These are phyloP conservation scores for Lachancea cidri DNA, from an alignment of 805 yeast species.

Conservation along the genomic window DNA sequence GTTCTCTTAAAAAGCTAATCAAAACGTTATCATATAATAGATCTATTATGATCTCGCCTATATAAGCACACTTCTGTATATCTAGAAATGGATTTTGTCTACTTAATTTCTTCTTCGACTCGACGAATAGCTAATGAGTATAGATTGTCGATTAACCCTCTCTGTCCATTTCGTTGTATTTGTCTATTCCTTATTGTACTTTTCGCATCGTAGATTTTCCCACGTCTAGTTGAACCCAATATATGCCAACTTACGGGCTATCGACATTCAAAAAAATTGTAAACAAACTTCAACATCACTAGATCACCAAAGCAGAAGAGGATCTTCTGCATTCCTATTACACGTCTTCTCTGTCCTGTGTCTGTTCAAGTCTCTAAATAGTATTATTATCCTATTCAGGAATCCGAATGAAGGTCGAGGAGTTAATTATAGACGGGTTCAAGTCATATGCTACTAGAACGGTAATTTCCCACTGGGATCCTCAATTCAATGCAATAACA, in stretches of 20 bases:
- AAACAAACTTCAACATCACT: background rate
- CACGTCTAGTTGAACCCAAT: no score
- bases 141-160: no score
- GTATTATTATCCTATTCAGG: background rate
- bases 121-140: background rate
- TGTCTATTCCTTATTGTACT: no score
- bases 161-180: no score
- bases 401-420: constrained; percentile 84
- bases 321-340: background rate
- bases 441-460: constrained; percentile 97
- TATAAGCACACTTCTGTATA: background rate
- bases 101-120: background rate
- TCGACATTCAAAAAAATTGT: background rate
- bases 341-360: no score
- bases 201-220: no score
- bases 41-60: background rate
- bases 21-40: constrained; percentile 1
- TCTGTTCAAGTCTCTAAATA: no score
- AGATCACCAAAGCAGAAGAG: background rate
- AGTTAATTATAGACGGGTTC: constrained; percentile 93
- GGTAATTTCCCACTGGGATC: constrained; percentile 92
- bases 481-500: constrained; percentile 94
- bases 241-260: no score
- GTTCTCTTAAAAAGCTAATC: constrained; percentile 3
- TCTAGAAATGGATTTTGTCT: constrained; percentile 1